Base-by-base conservation (phyloP, 208 protist genomes). In the Leishmania tarentolae region DNA sequence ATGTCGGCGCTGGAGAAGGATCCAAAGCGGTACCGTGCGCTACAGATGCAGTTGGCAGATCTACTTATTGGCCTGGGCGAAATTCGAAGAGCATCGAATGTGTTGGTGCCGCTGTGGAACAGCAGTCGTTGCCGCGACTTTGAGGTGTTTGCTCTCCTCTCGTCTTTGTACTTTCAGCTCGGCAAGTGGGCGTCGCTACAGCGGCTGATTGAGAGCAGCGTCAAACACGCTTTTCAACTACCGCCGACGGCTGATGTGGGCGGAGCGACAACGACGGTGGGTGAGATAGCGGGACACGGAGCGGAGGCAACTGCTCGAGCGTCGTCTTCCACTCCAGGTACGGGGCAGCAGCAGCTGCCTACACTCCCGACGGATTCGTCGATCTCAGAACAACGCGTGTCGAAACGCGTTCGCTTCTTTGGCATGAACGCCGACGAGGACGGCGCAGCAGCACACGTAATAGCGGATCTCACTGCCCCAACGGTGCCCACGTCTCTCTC, bases 131-230 rank as follows among this genome's bases (percentile, higher is more conserved):
- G 87, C 66, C 77, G 86, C 42, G 95, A 98, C 73, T 98, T 97
- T 86, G 95, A 96, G 75, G 95, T 97, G 21, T 98, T 98, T 80
- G 92, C 95, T 2, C 85, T 93, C 46, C 84, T 98, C 28, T 88
- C 95, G n/a, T 93, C 91, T 7, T 77, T 98, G 42, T 98, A 95
- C 82, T 98, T 98, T 77, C 95, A 98, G 81, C 86, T 96, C 3
- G 95, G 93, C 3, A 91, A 93, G 77, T 98, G 94, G 93, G 85
- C 84, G 19, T 91, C 94, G 7, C 86, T 98, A 40, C 86, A 98
- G 77, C 82, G 90, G 50, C 83, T 98, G 35, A 94, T 98, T 80
- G 88, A 88, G 65, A 93, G 87, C 52, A 98, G 94, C 84, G 65
- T 98, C 35, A 87, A 90, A 79, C 86, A 90, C 76, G 85, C 91